phyloP scores from a whole-genome alignment of 116 monocot genomes.

The Zostera marina region DNA sequence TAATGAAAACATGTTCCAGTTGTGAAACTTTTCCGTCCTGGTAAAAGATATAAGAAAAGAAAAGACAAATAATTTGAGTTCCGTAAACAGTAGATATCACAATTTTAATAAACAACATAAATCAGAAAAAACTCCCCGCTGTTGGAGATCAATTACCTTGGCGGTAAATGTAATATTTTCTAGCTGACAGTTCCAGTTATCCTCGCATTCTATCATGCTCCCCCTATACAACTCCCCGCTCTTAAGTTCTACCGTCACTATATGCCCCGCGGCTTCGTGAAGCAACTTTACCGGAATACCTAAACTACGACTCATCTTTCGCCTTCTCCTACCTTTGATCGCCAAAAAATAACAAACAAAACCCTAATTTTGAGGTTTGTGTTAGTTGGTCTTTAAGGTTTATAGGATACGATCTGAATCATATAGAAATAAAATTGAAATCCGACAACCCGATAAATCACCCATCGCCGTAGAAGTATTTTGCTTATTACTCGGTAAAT shows the following conservation, averaged over 20 bases:
- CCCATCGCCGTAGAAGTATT: too few relatives aligned
- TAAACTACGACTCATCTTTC: conserved; percentile 58
- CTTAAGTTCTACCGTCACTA: conserved; percentile 70
- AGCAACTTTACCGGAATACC: conserved; percentile 81
- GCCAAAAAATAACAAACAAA: background rate
- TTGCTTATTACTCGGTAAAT: too few relatives aligned
- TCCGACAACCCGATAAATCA: too few relatives aligned
- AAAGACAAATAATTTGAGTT: background rate
- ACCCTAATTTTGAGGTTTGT: too few relatives aligned
- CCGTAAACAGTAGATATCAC: background rate
- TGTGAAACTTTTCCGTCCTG: conserved; percentile 95
- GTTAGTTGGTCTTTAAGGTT: background rate
- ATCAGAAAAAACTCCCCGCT: too few relatives aligned
- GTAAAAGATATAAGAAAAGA: background rate
- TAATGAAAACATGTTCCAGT: conserved; percentile 94
- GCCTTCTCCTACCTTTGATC: background rate
- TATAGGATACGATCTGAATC: too few relatives aligned
- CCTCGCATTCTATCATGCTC: conserved; percentile 72
- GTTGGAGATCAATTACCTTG: conserved; percentile 19
- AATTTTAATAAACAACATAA: background rate
- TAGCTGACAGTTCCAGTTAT: conserved; percentile 89
- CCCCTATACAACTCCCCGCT: conserved; percentile 74
- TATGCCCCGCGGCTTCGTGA: conserved; percentile 74
- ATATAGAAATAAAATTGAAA: too few relatives aligned
- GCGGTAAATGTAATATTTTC: conserved; percentile 67